Evolutionary conservation across 2,329 filamentous ascomycete species (phyloP), one percentile per base, ranked within the genome.

Genomic region (Periconia digitata): DNA sequence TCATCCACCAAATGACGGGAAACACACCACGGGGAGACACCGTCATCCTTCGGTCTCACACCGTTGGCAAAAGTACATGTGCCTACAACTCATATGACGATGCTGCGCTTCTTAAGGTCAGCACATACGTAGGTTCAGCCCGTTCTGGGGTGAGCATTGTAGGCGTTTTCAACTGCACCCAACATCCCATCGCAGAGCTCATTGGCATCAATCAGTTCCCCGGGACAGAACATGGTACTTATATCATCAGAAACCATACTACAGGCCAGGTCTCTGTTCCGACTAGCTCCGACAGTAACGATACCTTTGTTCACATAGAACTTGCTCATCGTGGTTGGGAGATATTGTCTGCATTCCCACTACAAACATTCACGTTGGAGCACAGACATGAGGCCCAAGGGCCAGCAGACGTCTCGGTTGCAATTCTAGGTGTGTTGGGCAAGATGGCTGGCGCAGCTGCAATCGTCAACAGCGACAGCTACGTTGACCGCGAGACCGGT

Each of bases 371-470:
- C 54, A 70, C 64, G 3, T 59, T 72, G 6, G 50, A 60, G 10
- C 69, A 74, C 1, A 74, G 73, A n/a, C 67, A 75, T 39, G 62
- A 38, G 63, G 74, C 32, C 54, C 67, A 64, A 16, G 62, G 64
- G 1, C 58, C 60, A 8, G 43, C 54, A 1, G 59, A 69, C 0
- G 74, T 86, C 0, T 73, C 73, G 37, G 76, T 92, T 1, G 85
- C 89, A 0, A 85, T 87, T 16, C 71, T 97, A 1, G 92, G 92
- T 0, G 75, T 97, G 2, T 56, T 95, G 3, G 87, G 82, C 2
- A 96, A 96, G 71, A 95, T 97, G 89, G 90, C 90, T 0, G 92
- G 91, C 0, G 84, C 86, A 1, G 91, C 90, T 1, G 91, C 90
- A 0, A 79, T 96, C 7, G 75, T 86, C 1, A 78, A 76, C 32